Conservation (phyloP, 2,329 filamentous ascomycete species). For the Aspergillus amoenus region DNA sequence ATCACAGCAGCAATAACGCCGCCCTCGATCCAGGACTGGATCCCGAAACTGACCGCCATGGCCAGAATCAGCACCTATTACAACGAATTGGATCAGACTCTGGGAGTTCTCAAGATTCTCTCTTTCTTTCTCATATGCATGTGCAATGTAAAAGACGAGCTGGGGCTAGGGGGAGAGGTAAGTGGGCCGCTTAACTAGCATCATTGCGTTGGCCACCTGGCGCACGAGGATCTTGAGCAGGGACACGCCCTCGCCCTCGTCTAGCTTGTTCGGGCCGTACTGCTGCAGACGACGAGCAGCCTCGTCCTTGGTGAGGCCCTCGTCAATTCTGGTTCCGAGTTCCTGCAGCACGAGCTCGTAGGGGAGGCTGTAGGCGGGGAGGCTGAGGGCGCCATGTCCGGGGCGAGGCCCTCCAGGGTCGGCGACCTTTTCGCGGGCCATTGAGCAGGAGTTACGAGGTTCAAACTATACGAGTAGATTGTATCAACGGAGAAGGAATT, state of each 20-base stretch:
- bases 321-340: constrained; percentile 55
- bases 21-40: constrained; percentile 59
- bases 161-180: not conserved
- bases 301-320: constrained; percentile 58
- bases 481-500: not conserved
- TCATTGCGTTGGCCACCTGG: constrained; percentile 71
- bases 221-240: constrained; percentile 68
- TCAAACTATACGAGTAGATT: not conserved
- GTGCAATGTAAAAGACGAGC: not conserved
- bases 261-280: constrained; percentile 64
- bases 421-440: constrained; percentile 2
- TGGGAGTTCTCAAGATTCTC: not conserved
- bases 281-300: constrained; percentile 55
- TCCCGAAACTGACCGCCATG: constrained; percentile 64
- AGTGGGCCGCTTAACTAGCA: constrained; percentile 50
- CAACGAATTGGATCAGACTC: constrained; percentile 10
- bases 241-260: constrained; percentile 63
- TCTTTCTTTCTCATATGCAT: not conserved
- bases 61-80: constrained; percentile 71
- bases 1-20: constrained; percentile 62
- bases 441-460: not conserved
- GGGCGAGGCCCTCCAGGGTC: not conserved
- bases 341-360: constrained; percentile 54
- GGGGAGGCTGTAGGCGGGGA: constrained; percentile 62
- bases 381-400: constrained; percentile 48